Evolutionary conservation across 208 protist species (phyloP), one percentile per base, ranked within the genome.

Genomic region (Trypanosoma theileri): DNA sequence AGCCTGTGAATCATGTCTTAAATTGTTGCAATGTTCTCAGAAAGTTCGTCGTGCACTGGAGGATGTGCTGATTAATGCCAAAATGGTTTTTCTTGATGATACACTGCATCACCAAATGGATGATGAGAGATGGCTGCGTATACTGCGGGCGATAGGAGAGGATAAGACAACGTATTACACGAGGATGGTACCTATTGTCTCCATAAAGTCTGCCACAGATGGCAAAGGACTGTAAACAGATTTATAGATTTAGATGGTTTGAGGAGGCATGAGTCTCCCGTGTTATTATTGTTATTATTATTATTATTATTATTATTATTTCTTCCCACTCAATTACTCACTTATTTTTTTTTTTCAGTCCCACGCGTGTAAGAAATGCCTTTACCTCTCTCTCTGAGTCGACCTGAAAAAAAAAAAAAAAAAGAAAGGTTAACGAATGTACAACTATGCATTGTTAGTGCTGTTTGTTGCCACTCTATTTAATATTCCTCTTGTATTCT

Each of bases 31-130:
- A 0, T 65, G 24, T 50, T 59, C 59, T 12, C 63, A 70, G 19
- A 40, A 24, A 21, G 58, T 69, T 21, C 55, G 71, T 35, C n/a
- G 66, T 6, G 77, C 85, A 11, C 71, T 82, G 46, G 62, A 58
- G 9, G 72, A 70, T 26, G 62, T 91, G 54, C 56, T 91, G 21
- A 35, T 22, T 11, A 80, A 84, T 53, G 75, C 82, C n/a, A 84
- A 80, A 59, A 48, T 35, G 16, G 51, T 88, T 17, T 82, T 86
- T 45, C 53, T 91, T 6, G 80, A 82, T 51, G 85, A 91, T 55
- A 78, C 66, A n/a, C 9, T 86, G 64, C 85, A 88, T 48, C 85
- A 91, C 55, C 85, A 86, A 59, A 73, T 71, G 62, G 80, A 75
- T 16, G 85, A 88, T 54, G 82, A 88, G 55, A 73, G 73, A 31